phyloP scores from a whole-genome alignment of 331 rosid species.

The Pyrus hybrid region DNA sequence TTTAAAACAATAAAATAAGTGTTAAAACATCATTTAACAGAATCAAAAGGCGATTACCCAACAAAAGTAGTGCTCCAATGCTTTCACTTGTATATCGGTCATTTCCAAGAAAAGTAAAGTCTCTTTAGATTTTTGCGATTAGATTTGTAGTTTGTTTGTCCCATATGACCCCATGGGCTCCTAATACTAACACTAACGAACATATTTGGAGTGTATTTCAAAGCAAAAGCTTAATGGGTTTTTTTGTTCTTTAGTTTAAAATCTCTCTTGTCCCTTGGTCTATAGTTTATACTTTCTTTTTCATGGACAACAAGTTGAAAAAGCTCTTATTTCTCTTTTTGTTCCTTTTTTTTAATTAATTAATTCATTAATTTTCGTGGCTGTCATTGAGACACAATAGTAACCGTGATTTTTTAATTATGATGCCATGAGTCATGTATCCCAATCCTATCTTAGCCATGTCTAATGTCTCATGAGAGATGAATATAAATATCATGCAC shows the following conservation, averaged over 20 bases:
- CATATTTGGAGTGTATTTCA: constrained; percentile 6
- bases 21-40: no score
- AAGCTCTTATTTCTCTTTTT: neutral
- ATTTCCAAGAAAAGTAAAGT: constrained; percentile 31
- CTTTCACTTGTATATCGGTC: constrained; percentile 13
- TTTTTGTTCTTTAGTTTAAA: constrained; percentile 19
- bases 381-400: neutral
- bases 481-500: neutral
- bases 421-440: neutral
- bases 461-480: neutral
- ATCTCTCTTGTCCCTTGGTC: constrained; percentile 8
- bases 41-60: no score
- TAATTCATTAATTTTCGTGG: neutral
- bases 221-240: constrained; percentile 2
- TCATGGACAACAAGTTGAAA: neutral
- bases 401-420: neutral
- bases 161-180: constrained; percentile 20
- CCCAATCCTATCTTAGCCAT: neutral
- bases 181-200: neutral
- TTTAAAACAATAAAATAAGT: no score
- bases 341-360: neutral
- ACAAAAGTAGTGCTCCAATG: neutral
- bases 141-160: constrained; percentile 23
- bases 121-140: constrained; percentile 31
- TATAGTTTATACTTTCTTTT: neutral